phyloP scores from a whole-genome alignment of 345 rosid genomes.

The Syzygium aromaticum region DNA sequence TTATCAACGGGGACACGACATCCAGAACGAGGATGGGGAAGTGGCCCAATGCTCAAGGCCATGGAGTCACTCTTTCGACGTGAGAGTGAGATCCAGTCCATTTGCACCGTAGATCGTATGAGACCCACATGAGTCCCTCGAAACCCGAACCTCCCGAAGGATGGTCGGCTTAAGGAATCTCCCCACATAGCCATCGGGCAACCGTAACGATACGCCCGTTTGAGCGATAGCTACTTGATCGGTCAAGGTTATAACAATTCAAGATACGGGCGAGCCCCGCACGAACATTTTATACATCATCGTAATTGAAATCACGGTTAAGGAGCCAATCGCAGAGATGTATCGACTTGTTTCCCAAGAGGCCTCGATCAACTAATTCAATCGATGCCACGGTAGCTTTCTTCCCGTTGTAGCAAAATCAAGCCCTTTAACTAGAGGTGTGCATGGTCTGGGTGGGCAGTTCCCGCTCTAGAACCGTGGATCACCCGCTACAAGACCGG shows the following conservation, averaged over 20 bases:
- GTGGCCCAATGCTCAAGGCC: not conserved
- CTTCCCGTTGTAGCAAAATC: accelerated
- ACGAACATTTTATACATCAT: accelerated
- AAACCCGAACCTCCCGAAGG: accelerated
- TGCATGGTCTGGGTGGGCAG: too few species aligned
- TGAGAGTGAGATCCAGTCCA: not conserved
- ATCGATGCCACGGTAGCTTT: accelerated
- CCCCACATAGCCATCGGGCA: too few species aligned
- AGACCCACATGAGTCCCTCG: too few species aligned
- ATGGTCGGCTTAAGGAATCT: too few species aligned
- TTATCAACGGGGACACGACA: not conserved
- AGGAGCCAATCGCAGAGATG: not conserved
- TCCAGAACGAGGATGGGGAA: not conserved
- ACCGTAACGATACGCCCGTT: accelerated
- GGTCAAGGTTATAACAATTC: not conserved
- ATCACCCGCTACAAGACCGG: too few species aligned
- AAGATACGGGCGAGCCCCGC: not conserved
- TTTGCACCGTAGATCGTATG: not conserved
- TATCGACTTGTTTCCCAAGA: not conserved
- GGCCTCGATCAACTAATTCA: not conserved
- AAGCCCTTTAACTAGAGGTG: too few species aligned
- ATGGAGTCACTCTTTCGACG: not conserved
- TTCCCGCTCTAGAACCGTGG: too few species aligned
- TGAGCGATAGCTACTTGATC: accelerated
- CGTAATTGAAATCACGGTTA: not conserved